Evolutionary conservation across 768 basidiomycete species (phyloP), one percentile per base, ranked within the genome.

Genomic region (Rhizopogon sp.): DNA sequence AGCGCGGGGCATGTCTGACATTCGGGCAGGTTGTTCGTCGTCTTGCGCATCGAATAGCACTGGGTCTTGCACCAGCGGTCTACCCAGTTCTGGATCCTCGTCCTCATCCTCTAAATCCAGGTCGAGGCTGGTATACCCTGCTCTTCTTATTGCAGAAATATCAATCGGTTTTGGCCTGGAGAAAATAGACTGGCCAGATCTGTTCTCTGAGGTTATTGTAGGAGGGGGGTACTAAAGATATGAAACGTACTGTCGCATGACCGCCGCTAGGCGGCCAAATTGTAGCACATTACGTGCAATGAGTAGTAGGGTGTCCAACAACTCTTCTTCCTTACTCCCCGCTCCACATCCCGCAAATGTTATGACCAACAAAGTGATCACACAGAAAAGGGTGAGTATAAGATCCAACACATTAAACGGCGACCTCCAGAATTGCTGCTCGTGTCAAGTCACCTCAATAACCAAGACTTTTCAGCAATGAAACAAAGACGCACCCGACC

Each of bases 351-450:
- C 85, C n/a, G 89, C 86, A 66, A 93, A 91, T 52, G 89, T 83
- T 45, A 98, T 83, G 17, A 98, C 83, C 33, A 95, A 76, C 45
- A 99, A 74, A 6, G 97, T 99, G 55, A 98, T 67, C 4, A 83
- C 87, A 66, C 96, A 98, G 73, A 99, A 91, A 29, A 81, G 60
- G 2, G 97, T 98, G 43, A 99, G 78, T 49, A 90, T 80, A 14
- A 97, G 79, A 67, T 98, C 95, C 63, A 95, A 77, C 33, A 91
- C 74, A 67, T 98, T 98, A 74, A 92, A 93, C 10, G 86, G 85
- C n/a, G 91, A 90, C 68, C 83, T 89, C 92, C 92, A 95, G 76
- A 97, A 97, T 92, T 93, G 90, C 93, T 95, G 66, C 40, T 49
- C 47, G 3, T 16, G 9, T 25, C 28, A 44, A 43, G n/a, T 17